These are phyloP conservation scores for Gnetum montanum DNA, from an alignment of 75 land plant genomes.

Conservation along the genomic window DNA sequence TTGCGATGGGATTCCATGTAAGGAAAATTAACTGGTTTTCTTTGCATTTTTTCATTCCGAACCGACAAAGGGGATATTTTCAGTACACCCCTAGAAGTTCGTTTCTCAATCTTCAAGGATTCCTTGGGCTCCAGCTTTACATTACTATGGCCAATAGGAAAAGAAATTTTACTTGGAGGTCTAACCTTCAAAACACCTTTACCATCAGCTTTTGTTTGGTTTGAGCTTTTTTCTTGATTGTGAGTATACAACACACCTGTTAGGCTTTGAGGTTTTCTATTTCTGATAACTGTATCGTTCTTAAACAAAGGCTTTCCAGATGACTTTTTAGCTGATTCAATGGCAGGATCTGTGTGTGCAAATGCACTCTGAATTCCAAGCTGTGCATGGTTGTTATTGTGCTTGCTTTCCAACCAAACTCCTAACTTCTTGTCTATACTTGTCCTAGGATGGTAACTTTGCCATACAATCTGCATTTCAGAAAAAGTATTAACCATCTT, in stretches of 20 bases:
- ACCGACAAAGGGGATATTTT: slow-evolving; percentile 6
- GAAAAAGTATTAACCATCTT: slow-evolving; percentile 16
- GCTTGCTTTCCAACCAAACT: slow-evolving; percentile 11
- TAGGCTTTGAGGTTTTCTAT: neutral
- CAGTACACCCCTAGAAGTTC: slow-evolving; percentile 16
- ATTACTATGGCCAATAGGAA: neutral
- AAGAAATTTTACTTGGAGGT: neutral
- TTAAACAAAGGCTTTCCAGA: neutral
- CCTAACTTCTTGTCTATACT: slow-evolving; percentile 15
- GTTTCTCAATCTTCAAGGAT: neutral
- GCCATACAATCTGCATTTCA: slow-evolving; percentile 30
- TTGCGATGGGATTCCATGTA: neutral
- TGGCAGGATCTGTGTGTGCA: slow-evolving; percentile 11
- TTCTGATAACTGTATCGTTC: neutral
- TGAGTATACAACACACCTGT: neutral
- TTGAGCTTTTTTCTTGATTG: neutral
- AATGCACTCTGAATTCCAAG: slow-evolving; percentile 6
- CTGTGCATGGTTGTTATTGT: neutral
- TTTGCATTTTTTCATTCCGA: neutral
- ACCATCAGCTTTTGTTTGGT: neutral
- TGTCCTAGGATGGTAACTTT: slow-evolving; percentile 6
- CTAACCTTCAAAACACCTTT: slow-evolving; percentile 6
- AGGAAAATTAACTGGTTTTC: neutral
- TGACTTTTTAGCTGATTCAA: slow-evolving; percentile 8
- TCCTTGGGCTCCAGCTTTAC: slow-evolving; percentile 1